Evolutionary conservation across 768 basidiomycete genomes (phyloP).

Genomic region (Flagelloscypha sp.): DNA sequence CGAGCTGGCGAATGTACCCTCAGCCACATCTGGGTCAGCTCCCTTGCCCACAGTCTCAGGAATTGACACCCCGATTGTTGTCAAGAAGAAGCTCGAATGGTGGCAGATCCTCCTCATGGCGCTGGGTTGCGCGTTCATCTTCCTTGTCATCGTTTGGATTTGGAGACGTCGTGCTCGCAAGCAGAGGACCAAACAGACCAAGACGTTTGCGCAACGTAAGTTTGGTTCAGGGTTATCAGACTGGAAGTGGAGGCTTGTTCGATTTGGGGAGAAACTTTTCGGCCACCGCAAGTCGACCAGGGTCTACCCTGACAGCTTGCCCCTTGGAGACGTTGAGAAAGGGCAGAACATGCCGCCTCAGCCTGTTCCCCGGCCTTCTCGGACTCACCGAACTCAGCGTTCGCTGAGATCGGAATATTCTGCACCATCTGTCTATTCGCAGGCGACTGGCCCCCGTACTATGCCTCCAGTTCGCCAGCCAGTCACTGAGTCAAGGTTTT

Average conservation of each 20-base stretch:
- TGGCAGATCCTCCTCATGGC: conserved; percentile 84
- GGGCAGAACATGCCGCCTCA: too few relatives aligned
- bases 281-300: too few relatives aligned
- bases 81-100: conserved; percentile 46
- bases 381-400: too few relatives aligned
- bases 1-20: conserved; percentile 54
- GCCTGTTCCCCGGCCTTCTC: too few relatives aligned
- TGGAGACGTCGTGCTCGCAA: conserved; percentile 68
- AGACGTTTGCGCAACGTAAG: conserved; percentile 55
- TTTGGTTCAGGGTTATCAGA: conserved; percentile 33
- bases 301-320: too few relatives aligned
- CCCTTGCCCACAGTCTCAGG: conserved; percentile 51
- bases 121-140: conserved; percentile 73
- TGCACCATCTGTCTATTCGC: too few relatives aligned
- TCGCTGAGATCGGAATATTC: too few relatives aligned
- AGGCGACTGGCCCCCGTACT: too few relatives aligned
- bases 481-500: too few relatives aligned
- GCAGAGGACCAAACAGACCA: conserved; percentile 59
- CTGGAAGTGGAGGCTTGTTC: conserved; percentile 51
- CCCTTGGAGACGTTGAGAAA: too few relatives aligned
- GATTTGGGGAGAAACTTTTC: conserved; percentile 53
- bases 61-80: conserved; percentile 40
- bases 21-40: conserved; percentile 32
- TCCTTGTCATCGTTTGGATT: conserved; percentile 53
- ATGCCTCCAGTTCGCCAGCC: too few relatives aligned